Evolutionary conservation across 2,329 filamentous ascomycete species (phyloP).

Genomic region (Cladosporium oxysporum): DNA sequence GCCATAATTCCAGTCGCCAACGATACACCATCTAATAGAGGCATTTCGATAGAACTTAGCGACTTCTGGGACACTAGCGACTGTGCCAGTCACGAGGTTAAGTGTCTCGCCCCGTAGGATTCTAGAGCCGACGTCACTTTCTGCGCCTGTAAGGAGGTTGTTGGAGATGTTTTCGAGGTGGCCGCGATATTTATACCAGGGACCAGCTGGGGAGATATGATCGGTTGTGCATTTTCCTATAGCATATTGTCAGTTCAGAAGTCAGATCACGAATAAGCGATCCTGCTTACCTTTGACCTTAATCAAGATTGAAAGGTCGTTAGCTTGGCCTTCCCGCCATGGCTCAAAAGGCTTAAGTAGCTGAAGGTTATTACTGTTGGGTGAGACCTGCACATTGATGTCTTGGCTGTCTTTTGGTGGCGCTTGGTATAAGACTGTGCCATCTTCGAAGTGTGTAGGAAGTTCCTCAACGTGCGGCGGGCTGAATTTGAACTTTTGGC

Average conservation of each 20-base stretch:
- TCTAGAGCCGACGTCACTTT: constrained; percentile 72
- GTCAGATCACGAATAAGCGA: constrained; percentile 54
- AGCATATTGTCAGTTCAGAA: background rate
- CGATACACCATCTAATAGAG: constrained; percentile 92
- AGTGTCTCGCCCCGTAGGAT: constrained; percentile 98
- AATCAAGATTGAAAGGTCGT: constrained; percentile 85
- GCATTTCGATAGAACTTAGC: constrained; percentile 98
- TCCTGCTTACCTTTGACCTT: constrained; percentile 87
- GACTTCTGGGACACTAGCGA: constrained; percentile 84
- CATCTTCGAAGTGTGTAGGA: constrained; percentile 79
- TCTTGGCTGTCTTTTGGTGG: constrained; percentile 75
- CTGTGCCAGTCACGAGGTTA: constrained; percentile 81
- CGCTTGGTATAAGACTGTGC: constrained; percentile 91
- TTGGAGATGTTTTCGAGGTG: constrained; percentile 99
- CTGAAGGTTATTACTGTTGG: constrained; percentile 90
- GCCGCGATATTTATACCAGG: constrained; percentile 97
- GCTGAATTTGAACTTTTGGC: constrained; percentile 89
- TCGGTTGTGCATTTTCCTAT: constrained; percentile 48
- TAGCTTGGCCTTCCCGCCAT: constrained; percentile 91
- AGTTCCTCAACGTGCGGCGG: constrained; percentile 79
- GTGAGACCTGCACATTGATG: constrained; percentile 79
- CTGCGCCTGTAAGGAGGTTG: constrained; percentile 96
- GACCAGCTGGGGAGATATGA: constrained; percentile 66
- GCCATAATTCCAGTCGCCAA: constrained; percentile 99
- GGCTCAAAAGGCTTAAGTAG: constrained; percentile 79